Evolutionary conservation across 2,329 filamentous ascomycete species (phyloP).

Genomic region (Penicillium sp.): DNA sequence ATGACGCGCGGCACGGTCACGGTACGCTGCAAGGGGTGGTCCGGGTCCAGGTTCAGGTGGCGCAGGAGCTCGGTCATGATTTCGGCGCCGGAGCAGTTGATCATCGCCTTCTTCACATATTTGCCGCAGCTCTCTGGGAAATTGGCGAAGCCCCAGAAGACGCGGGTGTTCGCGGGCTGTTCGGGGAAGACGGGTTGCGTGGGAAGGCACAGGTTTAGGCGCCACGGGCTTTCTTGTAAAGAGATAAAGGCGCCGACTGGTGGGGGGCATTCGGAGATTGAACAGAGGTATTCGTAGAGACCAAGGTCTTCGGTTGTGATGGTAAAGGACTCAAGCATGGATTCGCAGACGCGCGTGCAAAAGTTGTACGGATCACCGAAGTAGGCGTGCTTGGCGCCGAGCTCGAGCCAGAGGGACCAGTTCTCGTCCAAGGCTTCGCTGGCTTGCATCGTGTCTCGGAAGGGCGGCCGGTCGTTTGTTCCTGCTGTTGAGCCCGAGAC

Average conservation of each 20-base stretch:
- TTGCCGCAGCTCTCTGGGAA: constrained; percentile 41
- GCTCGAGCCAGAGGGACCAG: constrained; percentile 45
- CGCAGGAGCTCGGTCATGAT: constrained; percentile 32
- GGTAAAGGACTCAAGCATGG: constrained; percentile 47
- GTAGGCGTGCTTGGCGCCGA: constrained; percentile 36
- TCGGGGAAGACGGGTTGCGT: constrained; percentile 48
- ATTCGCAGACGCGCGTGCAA: constrained; percentile 34
- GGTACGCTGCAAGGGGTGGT: neutral
- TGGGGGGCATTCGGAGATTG: constrained; percentile 35
- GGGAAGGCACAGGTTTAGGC: constrained; percentile 45
- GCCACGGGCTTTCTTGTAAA: constrained; percentile 46
- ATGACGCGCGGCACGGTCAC: constrained; percentile 2
- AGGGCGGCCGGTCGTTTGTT: constrained; percentile 15
- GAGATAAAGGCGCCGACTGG: constrained; percentile 43
- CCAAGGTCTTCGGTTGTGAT: constrained; percentile 40
- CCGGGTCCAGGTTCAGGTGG: neutral
- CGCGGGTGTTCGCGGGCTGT: constrained; percentile 39
- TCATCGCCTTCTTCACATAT: constrained; percentile 47
- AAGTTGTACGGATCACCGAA: constrained; percentile 36
- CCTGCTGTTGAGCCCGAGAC: constrained; percentile 21
- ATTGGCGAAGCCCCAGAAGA: constrained; percentile 48
- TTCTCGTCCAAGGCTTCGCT: constrained; percentile 37
- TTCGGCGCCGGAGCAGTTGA: constrained; percentile 45
- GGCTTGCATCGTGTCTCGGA: constrained; percentile 20
- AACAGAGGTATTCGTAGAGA: constrained; percentile 30